phyloP scores from a whole-genome alignment of 164 flowering plant species.

The Santalum album region DNA sequence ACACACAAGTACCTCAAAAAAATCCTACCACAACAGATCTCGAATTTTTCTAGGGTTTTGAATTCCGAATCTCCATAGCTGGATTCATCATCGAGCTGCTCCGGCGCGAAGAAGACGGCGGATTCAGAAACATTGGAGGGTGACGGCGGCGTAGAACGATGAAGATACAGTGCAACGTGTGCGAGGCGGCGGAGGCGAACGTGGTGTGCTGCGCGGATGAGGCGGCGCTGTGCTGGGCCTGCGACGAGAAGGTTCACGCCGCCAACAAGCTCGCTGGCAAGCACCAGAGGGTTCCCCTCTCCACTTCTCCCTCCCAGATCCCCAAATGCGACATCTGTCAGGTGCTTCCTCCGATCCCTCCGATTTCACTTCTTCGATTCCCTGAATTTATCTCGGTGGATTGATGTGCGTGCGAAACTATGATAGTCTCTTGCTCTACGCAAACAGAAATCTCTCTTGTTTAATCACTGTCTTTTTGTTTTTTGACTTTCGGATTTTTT shows the following conservation, averaged over 20 bases:
- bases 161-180: slow-evolving; percentile 95
- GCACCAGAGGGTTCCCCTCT: slow-evolving; percentile 74
- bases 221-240: slow-evolving; percentile 79
- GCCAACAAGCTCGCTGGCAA: slow-evolving; percentile 90
- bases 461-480: too few species aligned
- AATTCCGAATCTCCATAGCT: background rate
- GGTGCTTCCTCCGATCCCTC: slow-evolving; percentile 24
- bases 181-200: slow-evolving; percentile 77
- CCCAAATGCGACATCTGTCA: slow-evolving; percentile 95
- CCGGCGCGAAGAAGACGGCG: background rate
- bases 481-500: too few species aligned
- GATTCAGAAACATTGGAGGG: background rate
- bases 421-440: too few species aligned
- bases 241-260: slow-evolving; percentile 83
- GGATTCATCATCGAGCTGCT: background rate
- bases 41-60: background rate
- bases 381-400: too few species aligned
- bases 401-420: too few species aligned
- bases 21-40: background rate
- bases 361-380: background rate
- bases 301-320: slow-evolving; percentile 47
- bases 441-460: too few species aligned
- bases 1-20: background rate
- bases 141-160: slow-evolving; percentile 18
- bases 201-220: slow-evolving; percentile 94